Percentiles rank a stretch among this genome's conserved stretches.
Conservation (phyloP, 176 grass and related monocot species). For the Oryza punctata region DNA sequence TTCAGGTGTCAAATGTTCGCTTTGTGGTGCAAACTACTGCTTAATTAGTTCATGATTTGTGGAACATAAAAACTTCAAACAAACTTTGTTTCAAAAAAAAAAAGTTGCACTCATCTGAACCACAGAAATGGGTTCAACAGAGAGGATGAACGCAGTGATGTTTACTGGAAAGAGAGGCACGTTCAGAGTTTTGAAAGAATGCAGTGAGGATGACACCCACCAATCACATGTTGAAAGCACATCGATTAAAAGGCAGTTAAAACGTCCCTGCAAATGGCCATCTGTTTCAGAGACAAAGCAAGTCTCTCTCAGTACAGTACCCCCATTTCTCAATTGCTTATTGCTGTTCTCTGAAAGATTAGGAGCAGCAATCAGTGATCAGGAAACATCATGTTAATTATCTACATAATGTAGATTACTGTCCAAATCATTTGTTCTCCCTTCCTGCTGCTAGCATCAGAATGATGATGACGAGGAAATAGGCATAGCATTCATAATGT, state of each 20-base stretch:
- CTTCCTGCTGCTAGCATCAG: not conserved
- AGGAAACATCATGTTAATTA: not conserved
- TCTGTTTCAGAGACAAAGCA: conserved; percentile 15
- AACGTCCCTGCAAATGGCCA: conserved; percentile 26
- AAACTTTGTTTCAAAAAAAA: not conserved
- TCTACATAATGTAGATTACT: not conserved
- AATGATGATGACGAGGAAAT: not conserved
- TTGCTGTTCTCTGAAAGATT: not conserved
- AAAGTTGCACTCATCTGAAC: not conserved
- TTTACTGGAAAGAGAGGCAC: conserved; percentile 4
- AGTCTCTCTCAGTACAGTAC: not conserved
- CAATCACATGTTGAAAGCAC: conserved; percentile 19
- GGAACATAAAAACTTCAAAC: not conserved
- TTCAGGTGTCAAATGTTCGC: conserved; percentile 21
- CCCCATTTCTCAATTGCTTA: not conserved
- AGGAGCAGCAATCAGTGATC: not conserved
- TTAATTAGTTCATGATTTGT: not conserved
- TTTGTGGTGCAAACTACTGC: conserved; percentile 12
- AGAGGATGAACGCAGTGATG: conserved; percentile 7
- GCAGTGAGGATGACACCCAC: conserved; percentile 12
- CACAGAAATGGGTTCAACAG: not conserved
- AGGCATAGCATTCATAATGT: not conserved
- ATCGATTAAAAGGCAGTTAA: conserved; percentile 33
- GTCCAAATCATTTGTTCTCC: not conserved
- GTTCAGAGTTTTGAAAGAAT: not conserved